A percentile compares a stretch with the other conserved stretches of the same genome.
These are phyloP conservation scores for Tilletia walkeri DNA, from an alignment of 1,284 basidiomycete species.

Conservation along the genomic window DNA sequence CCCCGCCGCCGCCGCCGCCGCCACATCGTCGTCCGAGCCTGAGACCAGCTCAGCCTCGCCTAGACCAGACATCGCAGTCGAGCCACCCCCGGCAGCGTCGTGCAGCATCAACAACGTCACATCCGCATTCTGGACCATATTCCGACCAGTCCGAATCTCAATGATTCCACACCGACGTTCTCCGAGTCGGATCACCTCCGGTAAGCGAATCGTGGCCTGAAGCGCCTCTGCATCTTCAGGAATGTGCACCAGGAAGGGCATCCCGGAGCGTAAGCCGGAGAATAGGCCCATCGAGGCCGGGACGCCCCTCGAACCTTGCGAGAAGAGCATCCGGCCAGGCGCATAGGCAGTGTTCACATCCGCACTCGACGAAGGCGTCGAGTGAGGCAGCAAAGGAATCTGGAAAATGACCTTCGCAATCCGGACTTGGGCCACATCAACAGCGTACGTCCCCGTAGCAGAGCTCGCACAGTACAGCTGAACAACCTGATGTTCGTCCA, in stretches of 20 bases:
- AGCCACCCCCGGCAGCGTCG: conserved; percentile 1
- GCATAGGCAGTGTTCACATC: conserved; percentile 6
- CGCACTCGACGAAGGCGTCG: neutral
- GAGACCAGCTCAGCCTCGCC: conserved; percentile 11
- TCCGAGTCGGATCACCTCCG: conserved; percentile 39
- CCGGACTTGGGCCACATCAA: conserved; percentile 49
- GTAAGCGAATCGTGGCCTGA: conserved; percentile 25
- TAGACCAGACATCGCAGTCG: neutral
- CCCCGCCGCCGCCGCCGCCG: neutral
- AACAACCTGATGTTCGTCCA: conserved; percentile 8
- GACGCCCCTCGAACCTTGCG: neutral
- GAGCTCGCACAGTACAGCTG: conserved; percentile 37
- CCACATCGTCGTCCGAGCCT: neutral
- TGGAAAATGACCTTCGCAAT: conserved; percentile 42
- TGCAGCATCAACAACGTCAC: conserved; percentile 25
- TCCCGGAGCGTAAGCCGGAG: neutral
- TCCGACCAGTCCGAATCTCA: conserved; percentile 34
- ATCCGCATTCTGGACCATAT: conserved; percentile 29
- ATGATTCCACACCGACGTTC: conserved; percentile 32
- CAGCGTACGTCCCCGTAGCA: conserved; percentile 37
- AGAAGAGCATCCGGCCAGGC: neutral
- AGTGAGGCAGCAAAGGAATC: neutral
- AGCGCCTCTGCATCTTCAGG: conserved; percentile 42
- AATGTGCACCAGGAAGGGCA: conserved; percentile 30
- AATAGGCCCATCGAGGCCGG: neutral